Percentiles rank a stretch among this genome's conserved stretches.
Evolutionary conservation across 345 rosid species (phyloP).

Genomic region (Arabidopsis suecica): DNA sequence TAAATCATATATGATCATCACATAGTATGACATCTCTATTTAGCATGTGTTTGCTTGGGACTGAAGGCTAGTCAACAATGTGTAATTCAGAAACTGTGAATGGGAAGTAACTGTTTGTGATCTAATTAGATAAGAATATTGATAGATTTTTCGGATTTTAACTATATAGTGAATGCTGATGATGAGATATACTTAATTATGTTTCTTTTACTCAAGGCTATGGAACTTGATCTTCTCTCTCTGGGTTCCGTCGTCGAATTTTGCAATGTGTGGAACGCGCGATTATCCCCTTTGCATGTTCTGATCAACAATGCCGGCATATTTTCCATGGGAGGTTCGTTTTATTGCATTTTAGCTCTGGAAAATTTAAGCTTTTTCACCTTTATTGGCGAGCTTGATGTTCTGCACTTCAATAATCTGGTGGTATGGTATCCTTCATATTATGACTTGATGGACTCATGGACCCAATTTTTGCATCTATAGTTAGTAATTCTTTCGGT

Average conservation of each 20-base stretch:
- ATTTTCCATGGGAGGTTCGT: slow-evolving; percentile 89
- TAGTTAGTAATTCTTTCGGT: background rate
- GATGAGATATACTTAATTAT: slow-evolving; percentile 7
- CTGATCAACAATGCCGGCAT: slow-evolving; percentile 94
- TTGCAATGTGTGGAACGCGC: slow-evolving; percentile 73
- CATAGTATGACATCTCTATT: background rate
- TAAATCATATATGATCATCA: slow-evolving; percentile 27
- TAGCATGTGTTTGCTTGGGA: slow-evolving; percentile 10
- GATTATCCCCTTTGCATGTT: slow-evolving; percentile 70
- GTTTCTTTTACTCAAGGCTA: slow-evolving; percentile 54
- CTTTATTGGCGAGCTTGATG: background rate
- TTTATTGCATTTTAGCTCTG: slow-evolving; percentile 6
- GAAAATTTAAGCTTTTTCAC: background rate
- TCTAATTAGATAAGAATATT: background rate
- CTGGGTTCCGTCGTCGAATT: slow-evolving; percentile 77
- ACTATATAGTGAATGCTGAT: slow-evolving; percentile 8
- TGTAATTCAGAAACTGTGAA: background rate
- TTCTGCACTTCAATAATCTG: background rate
- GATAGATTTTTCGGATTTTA: background rate
- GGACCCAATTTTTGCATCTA: background rate
- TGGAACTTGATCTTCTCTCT: slow-evolving; percentile 97
- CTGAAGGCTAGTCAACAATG: slow-evolving; percentile 12
- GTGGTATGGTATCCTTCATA: background rate
- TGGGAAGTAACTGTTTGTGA: background rate
- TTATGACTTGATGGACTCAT: background rate